Base-by-base conservation (phyloP, 116 monocot species). In the Posidonia oceanica region DNA sequence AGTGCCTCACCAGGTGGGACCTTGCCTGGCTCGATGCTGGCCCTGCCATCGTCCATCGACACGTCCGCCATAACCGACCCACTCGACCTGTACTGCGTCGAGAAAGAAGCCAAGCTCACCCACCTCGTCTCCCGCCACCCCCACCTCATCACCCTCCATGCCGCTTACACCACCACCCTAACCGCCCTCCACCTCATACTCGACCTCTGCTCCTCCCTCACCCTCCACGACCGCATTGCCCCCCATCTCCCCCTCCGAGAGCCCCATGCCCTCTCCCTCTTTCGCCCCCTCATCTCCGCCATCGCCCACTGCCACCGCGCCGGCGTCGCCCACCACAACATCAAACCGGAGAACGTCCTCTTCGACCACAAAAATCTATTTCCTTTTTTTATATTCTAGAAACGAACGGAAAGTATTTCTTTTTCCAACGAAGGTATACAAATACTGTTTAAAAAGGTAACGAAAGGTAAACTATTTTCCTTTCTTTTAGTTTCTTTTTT, bases 311-410 rank as follows among this genome's bases (percentile, higher is more conserved):
- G 91, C 75, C 95, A 96, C 76, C 75, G 69, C 69, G 23, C 69
- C 61, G 75, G 69, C 69, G 69, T 69, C 8, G 69, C 75, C n/a
- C 29, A 29, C 74, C 80, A 91, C 12, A 91, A 95, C 69, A 52
- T 95, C 65, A 95, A 95, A 79, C 94, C 94, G 18, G 94, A 95
- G 61, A 95, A 95, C 76, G 66, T 95, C n/a, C 77, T 95, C 41
- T 81, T 91, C 67, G 87, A 82, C 67, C 29, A 29, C 29, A 29
- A 29, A 29, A 29, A 29, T 29, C 29, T 1, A 0, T 1, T 29
- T 1, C 29, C 29, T 29, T 29, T 29, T 29, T 29, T 29, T 29
- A 29, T 29, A 29, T 1, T 29, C 29, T 29, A n/a, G n/a, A 29
- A 29, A 29, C 1, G 29, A 29, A 29, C 29, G 0, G 29, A 29